Percentiles rank a stretch among this genome's conserved stretches.
phyloP scores from a whole-genome alignment of 2,329 filamentous ascomycete species.

The Diaporthe sp. region DNA sequence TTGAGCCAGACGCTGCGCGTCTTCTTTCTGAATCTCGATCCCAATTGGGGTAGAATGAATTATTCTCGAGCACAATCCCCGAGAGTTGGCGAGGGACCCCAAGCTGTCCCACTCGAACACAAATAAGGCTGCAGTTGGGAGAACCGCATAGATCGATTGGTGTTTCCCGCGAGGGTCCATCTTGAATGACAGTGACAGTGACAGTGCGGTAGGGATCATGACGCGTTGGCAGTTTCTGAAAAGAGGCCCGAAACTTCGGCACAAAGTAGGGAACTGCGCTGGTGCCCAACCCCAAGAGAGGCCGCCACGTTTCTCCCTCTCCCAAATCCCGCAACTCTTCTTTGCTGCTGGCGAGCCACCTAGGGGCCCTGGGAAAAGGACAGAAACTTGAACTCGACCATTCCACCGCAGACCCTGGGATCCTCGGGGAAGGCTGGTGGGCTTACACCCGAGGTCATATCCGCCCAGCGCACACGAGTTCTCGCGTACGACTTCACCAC shows the following conservation, averaged over 20 bases:
- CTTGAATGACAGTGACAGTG: background rate
- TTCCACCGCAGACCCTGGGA: background rate
- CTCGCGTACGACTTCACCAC: accelerated
- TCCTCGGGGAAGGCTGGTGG: background rate
- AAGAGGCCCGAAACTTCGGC: background rate
- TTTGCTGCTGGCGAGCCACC: background rate
- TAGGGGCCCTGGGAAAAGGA: background rate
- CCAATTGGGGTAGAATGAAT: background rate
- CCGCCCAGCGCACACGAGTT: accelerated
- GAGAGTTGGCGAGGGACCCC: accelerated
- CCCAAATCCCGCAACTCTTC: background rate
- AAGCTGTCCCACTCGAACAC: background rate
- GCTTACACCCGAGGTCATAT: background rate
- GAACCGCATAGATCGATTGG: background rate
- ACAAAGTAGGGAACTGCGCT: no score
- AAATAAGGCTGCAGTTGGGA: background rate
- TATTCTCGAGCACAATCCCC: background rate
- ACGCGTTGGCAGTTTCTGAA: background rate
- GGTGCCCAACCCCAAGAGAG: no score
- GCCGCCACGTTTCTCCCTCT: background rate
- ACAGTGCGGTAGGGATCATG: no score
- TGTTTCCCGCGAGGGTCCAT: background rate
- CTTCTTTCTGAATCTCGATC: background rate
- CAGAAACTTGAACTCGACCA: background rate
- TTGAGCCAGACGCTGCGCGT: background rate